Conservation (phyloP, 2,329 filamentous ascomycete species). For the Pseudogymnoascus sp. region DNA sequence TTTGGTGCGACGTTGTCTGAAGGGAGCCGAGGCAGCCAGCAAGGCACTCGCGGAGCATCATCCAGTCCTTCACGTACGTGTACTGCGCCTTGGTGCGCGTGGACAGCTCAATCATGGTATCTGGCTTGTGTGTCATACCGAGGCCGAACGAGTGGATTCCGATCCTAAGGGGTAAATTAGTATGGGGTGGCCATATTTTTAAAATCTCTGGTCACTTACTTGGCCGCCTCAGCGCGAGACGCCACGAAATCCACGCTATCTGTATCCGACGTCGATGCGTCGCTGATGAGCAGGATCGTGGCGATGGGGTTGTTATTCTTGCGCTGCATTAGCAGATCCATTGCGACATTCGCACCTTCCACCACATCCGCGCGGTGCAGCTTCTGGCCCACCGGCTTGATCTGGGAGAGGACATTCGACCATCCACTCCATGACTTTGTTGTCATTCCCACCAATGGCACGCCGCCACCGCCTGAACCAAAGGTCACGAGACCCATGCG, state of each 20-base stretch:
- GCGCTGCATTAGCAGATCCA: conserved; percentile 97
- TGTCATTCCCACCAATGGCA: conserved; percentile 96
- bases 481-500: conserved; percentile 97
- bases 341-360: conserved; percentile 93
- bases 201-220: conserved; percentile 50
- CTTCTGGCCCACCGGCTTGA: conserved; percentile 92
- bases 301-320: conserved; percentile 94
- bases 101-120: conserved; percentile 97
- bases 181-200: conserved; percentile 12
- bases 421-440: conserved; percentile 91
- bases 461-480: conserved; percentile 85
- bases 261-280: conserved; percentile 87
- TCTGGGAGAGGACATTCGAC: conserved; percentile 76
- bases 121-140: conserved; percentile 93
- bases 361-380: conserved; percentile 94
- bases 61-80: conserved; percentile 99
- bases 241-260: conserved; percentile 98
- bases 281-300: conserved; percentile 92
- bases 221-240: conserved; percentile 90
- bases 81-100: conserved; percentile 94
- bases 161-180: conserved; percentile 49
- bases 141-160: conserved; percentile 94
- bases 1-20: conserved; percentile 95
- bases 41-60: conserved; percentile 97
- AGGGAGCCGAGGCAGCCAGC: conserved; percentile 87